Base-by-base conservation (phyloP, 2,329 filamentous ascomycete species). In the Periconia digitata region DNA sequence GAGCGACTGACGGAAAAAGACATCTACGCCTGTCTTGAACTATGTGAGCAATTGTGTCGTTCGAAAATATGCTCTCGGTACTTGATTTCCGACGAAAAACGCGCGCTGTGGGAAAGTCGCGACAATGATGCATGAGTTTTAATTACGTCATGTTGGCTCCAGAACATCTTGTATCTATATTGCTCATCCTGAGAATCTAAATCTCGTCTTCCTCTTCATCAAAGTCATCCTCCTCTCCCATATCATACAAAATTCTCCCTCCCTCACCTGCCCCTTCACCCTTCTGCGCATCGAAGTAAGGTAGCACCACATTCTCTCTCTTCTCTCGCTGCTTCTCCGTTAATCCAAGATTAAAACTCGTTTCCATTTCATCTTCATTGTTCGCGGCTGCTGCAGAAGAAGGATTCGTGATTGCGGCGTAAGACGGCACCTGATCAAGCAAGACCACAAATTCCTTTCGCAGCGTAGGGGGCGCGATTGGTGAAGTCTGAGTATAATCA, bases 161-260 rank as follows among this genome's bases (percentile, higher is more conserved):
- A n/a, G n/a, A n/a, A n/a, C n/a, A n/a, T n/a, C n/a, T n/a, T n/a
- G n/a, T n/a, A n/a, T n/a, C n/a, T n/a, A n/a, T n/a, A n/a, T n/a
- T n/a, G n/a, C n/a, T n/a, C n/a, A n/a, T n/a, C n/a, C n/a, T n/a
- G n/a, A n/a, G n/a, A n/a, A n/a, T 32, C 27, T 32, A 92, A 57
- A 92, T 91, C 73, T 96, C 92, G 73, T 96, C 92, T 64, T 96
- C 91, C 65, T 95, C 91, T 50, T 95, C 92, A 60, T 96, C 92
- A 74, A 96, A 97, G 69, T 97, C 91, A 72, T 99, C 94, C 74
- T 97, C 94, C 54, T 85, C 83, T 1, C 92, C 92, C 89, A 97
- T 95, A 60, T 97, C 92, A 69, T 99, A 99, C 63, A 99, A 67
- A 56, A 99, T 99, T 51, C 92, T 81, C 0, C 94, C 94, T 4